phyloP scores from a whole-genome alignment of 192 early-diverging fungal species.

The Kappamyces sp. region DNA sequence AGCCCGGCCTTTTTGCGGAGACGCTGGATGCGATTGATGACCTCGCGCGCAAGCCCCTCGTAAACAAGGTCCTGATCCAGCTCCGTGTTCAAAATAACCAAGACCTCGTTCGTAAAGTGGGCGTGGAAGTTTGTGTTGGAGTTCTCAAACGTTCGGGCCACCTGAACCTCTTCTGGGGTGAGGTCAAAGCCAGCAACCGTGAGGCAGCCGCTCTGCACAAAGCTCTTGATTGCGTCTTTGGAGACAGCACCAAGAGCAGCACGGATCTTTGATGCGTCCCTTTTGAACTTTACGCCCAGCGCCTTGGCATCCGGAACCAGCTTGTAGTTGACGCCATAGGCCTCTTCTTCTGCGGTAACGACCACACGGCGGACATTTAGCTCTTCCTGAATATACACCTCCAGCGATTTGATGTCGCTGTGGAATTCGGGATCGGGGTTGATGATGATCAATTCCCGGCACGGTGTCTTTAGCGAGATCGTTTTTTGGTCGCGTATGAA shows the following conservation, averaged over 20 bases:
- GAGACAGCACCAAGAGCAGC: conserved; percentile 72
- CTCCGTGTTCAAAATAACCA: conserved; percentile 83
- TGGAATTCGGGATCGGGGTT: conserved; percentile 84
- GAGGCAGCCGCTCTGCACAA: conserved; percentile 60
- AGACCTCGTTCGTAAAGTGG: conserved; percentile 69
- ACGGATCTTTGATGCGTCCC: conserved; percentile 80
- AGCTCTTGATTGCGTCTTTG: conserved; percentile 75
- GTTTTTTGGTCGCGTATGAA: conserved; percentile 85
- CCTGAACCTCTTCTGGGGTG: conserved; percentile 73
- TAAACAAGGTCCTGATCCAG: conserved; percentile 75
- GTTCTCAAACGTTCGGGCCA: conserved; percentile 77
- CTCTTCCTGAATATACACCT: conserved; percentile 84
- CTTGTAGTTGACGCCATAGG: conserved; percentile 90
- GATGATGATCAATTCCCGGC: conserved; percentile 87
- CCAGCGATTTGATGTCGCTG: conserved; percentile 75
- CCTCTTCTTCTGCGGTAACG: conserved; percentile 82
- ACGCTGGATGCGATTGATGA: conserved; percentile 95
- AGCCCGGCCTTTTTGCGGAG: conserved; percentile 91
- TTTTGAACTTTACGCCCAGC: conserved; percentile 84
- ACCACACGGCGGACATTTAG: conserved; percentile 84
- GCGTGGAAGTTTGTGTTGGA: conserved; percentile 64
- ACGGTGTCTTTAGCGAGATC: conserved; percentile 90
- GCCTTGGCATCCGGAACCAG: conserved; percentile 86
- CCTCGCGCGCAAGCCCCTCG: conserved; percentile 88
- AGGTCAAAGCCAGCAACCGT: conserved; percentile 75